Percentiles rank a stretch among this genome's conserved stretches.
Evolutionary conservation across 1,284 basidiomycete genomes (phyloP).

Genomic region (Ganoderma boninense): DNA sequence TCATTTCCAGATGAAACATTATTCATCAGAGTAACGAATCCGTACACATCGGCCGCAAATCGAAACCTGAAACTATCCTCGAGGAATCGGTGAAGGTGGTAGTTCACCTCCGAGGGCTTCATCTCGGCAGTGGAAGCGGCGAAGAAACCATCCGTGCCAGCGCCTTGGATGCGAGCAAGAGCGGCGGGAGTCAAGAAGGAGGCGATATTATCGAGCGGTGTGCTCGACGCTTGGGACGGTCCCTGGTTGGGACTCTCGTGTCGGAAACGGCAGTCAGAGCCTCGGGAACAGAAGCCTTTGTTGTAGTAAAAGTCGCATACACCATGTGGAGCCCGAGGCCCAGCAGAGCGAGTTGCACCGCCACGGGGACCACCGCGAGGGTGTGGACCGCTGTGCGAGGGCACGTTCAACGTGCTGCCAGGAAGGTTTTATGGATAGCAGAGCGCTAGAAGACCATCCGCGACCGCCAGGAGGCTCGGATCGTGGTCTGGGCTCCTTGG

Average conservation of each 20-base stretch:
- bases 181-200: conserved; percentile 57
- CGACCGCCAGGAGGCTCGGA: not conserved
- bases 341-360: conserved; percentile 1
- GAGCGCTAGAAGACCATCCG: conserved; percentile 5
- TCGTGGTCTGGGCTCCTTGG: not conserved
- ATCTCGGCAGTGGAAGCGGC: conserved; percentile 40
- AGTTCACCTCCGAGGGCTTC: conserved; percentile 59
- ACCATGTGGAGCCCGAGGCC: conserved; percentile 43
- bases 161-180: conserved; percentile 48
- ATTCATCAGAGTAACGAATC: conserved; percentile 55
- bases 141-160: conserved; percentile 33
- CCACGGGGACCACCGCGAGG: not conserved
- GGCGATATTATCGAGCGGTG: conserved; percentile 30
- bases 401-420: not conserved
- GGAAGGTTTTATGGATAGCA: conserved; percentile 2
- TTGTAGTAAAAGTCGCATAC: conserved; percentile 61
- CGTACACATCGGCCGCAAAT: conserved; percentile 50
- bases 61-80: conserved; percentile 54
- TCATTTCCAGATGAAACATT: conserved; percentile 55
- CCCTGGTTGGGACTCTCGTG: conserved; percentile 43
- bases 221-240: conserved; percentile 6
- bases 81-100: conserved; percentile 53
- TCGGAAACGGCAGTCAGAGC: conserved; percentile 56
- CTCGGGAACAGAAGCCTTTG: conserved; percentile 54
- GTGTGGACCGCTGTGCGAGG: not conserved